A percentile compares a stretch with the other conserved stretches of the same genome.
These are phyloP conservation scores for Physocladia obscura DNA, from an alignment of 192 early-diverging fungal species.

Conservation along the genomic window DNA sequence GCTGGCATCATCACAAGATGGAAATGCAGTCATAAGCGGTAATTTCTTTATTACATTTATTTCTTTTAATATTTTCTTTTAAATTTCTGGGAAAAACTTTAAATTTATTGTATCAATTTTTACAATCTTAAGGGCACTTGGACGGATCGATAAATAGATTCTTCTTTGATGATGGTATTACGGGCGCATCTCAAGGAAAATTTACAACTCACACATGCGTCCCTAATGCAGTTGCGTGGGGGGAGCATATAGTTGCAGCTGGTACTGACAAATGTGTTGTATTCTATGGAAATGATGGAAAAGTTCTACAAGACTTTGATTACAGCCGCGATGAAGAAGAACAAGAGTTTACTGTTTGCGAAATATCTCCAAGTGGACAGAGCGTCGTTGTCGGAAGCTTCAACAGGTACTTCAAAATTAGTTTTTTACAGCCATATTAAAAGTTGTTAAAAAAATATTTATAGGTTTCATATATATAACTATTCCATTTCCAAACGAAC, in stretches of 20 bases:
- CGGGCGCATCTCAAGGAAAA: conserved; percentile 57
- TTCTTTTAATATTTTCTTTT: neutral
- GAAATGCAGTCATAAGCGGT: conserved; percentile 58
- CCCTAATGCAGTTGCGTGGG: conserved; percentile 56
- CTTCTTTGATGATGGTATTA: conserved; percentile 65
- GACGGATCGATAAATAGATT: conserved; percentile 64
- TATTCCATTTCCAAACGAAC: conserved; percentile 38
- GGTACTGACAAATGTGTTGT: conserved; percentile 53
- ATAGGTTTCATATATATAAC: conserved; percentile 59
- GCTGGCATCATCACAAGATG: conserved; percentile 51
- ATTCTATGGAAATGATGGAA: conserved; percentile 54
- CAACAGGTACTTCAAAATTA: conserved; percentile 37
- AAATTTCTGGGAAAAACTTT: neutral
- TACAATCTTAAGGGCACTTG: conserved; percentile 40
- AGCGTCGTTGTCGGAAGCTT: conserved; percentile 60
- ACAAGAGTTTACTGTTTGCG: conserved; percentile 54
- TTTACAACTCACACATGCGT: conserved; percentile 52
- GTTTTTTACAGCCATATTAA: no score
- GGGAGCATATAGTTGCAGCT: conserved; percentile 54
- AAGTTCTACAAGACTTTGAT: conserved; percentile 56
- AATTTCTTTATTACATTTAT: no score
- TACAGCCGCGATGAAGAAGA: conserved; percentile 56
- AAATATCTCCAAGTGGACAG: conserved; percentile 57
- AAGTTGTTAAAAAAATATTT: no score
- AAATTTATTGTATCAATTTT: neutral